Evolutionary conservation across 2,329 filamentous ascomycete species (phyloP).

Genomic region (Aureobasidium sp.): DNA sequence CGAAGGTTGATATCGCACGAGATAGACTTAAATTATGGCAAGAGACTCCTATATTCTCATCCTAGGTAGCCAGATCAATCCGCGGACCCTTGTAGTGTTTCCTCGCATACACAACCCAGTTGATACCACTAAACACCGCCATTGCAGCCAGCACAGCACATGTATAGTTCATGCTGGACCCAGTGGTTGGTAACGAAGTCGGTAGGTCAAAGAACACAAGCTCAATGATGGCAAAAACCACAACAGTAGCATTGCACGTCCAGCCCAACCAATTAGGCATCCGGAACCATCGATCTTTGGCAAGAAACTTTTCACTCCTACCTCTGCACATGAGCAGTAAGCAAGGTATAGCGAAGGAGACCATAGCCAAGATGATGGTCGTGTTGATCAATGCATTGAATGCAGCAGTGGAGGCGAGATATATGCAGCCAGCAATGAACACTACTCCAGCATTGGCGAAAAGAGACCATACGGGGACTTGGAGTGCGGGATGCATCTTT

Average conservation of each 20-base stretch:
- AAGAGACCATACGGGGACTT: constrained; percentile 49
- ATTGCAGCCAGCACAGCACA: neutral
- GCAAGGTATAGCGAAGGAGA: constrained; percentile 17
- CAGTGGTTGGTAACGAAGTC: neutral
- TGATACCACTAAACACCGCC: neutral
- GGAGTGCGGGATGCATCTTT: constrained; percentile 40
- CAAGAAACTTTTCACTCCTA: constrained; percentile 1
- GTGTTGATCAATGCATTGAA: constrained; percentile 18
- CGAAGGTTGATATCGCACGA: too few species aligned
- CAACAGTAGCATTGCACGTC: constrained; percentile 11
- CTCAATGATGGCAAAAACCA: constrained; percentile 8
- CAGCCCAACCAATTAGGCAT: constrained; percentile 12
- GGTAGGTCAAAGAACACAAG: constrained; percentile 15
- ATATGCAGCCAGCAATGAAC: constrained; percentile 27
- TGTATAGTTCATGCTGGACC: constrained; percentile 7
- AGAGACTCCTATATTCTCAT: too few species aligned
- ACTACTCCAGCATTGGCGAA: constrained; percentile 42
- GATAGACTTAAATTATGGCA: too few species aligned
- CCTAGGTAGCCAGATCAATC: neutral
- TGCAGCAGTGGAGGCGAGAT: constrained; percentile 17
- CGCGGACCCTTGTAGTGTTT: constrained; percentile 5
- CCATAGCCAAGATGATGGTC: constrained; percentile 16
- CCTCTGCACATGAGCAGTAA: constrained; percentile 14
- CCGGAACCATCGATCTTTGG: constrained; percentile 13
- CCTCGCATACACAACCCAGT: neutral